Base-by-base conservation (phyloP, 2,329 filamentous ascomycete species). In the Byssochlamys sp. region DNA sequence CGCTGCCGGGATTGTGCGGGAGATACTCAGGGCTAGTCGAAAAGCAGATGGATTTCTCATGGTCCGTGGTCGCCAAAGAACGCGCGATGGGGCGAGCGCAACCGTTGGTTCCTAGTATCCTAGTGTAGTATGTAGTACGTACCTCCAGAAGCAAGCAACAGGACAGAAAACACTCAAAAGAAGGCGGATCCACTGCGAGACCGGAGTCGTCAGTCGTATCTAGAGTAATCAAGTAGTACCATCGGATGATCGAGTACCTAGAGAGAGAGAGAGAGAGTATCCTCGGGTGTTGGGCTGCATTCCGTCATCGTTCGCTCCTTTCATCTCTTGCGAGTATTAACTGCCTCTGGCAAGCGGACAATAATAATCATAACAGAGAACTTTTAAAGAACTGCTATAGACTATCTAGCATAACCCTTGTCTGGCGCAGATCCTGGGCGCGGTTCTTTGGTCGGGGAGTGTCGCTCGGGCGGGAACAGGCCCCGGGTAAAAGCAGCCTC, bases 1-100 rank as follows among this genome's bases (percentile, higher is more conserved):
- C 60, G 57, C 61, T 51, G 49, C 49, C 49, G 49, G 19, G 4
- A 28, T 51, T n/a, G 49, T 51, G 49, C 49, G 27, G 49, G 49
- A 51, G 49, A 45, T 45, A 45, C 39, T 45, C 39, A 14, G 19
- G 14, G 19, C 39, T 45, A 45, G 19, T 19, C 19, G 19, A 19
- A 19, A 19, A 19, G 19, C 19, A 45, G 19, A n/a, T 45, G 11
- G 29, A 31, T 31, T 31, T 14, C 39, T 24, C 39, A 51, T 51
- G 49, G 49, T 28, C 49, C 49, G 27, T 51, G 49, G 49, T 10
- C 29, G 9, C 49, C 27, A 28, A 24, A 28, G 27, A 26, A 19
- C 48, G 48, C 24, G 26, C 26, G 48, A 25, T 26, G 48, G 49
- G 12, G 12, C 14, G 49, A 51, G 49, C 19, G 19, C n/a, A 19